These are phyloP conservation scores for Fusarium guadeloupense DNA, from an alignment of 2,329 filamentous ascomycete species.

Conservation along the genomic window DNA sequence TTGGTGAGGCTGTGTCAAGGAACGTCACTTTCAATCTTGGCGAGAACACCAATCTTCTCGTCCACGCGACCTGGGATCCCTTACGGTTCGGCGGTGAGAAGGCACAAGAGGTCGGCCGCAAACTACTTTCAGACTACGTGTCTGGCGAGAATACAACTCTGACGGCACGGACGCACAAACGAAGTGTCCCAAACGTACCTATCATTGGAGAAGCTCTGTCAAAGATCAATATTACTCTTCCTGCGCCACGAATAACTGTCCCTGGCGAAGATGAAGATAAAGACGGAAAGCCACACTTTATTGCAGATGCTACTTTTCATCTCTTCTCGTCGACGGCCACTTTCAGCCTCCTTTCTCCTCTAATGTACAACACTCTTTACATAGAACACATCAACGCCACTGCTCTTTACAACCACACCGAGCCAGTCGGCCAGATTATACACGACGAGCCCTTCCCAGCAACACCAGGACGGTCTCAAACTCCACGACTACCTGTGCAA, in stretches of 20 bases:
- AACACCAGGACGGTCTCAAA: constrained; percentile 75
- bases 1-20: constrained; percentile 78
- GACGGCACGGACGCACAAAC: constrained; percentile 74
- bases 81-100: constrained; percentile 65
- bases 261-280: constrained; percentile 58
- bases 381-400: constrained; percentile 85
- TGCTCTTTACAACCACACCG: constrained; percentile 83
- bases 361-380: constrained; percentile 76
- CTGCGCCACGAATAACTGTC: constrained; percentile 72
- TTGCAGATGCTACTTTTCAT: constrained; percentile 87
- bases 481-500: constrained; percentile 81
- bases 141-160: constrained; percentile 88
- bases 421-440: constrained; percentile 79
- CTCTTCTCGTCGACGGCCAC: constrained; percentile 85
- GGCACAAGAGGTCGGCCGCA: constrained; percentile 70
- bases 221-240: constrained; percentile 74
- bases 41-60: constrained; percentile 73
- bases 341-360: constrained; percentile 83
- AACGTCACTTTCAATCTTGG: constrained; percentile 73
- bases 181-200: constrained; percentile 78
- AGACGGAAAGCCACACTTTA: constrained; percentile 68
- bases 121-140: constrained; percentile 84
- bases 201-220: constrained; percentile 77
- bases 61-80: constrained; percentile 81
- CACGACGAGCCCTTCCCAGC: constrained; percentile 80